A percentile compares a stretch with the other conserved stretches of the same genome.
These are phyloP conservation scores for Candida boleticola DNA, from an alignment of 805 yeast species.

Conservation along the genomic window DNA sequence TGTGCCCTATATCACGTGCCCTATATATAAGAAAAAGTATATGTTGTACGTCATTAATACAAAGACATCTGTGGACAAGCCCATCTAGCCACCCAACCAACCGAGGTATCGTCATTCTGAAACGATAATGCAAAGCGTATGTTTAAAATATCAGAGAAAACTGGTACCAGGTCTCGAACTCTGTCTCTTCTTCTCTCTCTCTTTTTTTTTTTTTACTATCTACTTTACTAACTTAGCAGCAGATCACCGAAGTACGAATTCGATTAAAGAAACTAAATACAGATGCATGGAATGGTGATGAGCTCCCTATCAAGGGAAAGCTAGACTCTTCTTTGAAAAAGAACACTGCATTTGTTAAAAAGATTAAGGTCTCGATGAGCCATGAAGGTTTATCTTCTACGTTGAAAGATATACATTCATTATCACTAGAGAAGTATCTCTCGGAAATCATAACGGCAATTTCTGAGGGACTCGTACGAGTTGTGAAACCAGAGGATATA, in stretches of 20 bases:
- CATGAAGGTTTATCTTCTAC: constrained; percentile 48
- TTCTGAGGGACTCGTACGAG: constrained; percentile 57
- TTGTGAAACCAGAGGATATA: constrained; percentile 56
- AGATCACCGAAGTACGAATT: neutral
- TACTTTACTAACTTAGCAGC: neutral
- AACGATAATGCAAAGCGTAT: no score
- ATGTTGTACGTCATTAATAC: no score
- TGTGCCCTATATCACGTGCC: no score
- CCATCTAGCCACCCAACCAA: no score
- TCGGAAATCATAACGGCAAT: constrained; percentile 65
- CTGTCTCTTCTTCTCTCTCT: no score
- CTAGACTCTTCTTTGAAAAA: constrained; percentile 78
- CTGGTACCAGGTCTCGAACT: no score
- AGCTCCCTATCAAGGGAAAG: constrained; percentile 21
- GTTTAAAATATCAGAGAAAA: no score
- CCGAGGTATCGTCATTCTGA: no score
- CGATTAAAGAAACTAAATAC: constrained; percentile 37
- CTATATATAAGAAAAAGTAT: no score
- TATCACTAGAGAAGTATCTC: constrained; percentile 71
- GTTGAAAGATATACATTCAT: constrained; percentile 57
- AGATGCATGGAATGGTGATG: constrained; percentile 46
- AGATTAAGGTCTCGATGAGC: constrained; percentile 55
- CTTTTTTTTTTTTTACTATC: no score
- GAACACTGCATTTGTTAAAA: constrained; percentile 76
- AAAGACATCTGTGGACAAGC: no score